Base-by-base conservation (phyloP, 305 asterid species). In the Fraxinus greggii region DNA sequence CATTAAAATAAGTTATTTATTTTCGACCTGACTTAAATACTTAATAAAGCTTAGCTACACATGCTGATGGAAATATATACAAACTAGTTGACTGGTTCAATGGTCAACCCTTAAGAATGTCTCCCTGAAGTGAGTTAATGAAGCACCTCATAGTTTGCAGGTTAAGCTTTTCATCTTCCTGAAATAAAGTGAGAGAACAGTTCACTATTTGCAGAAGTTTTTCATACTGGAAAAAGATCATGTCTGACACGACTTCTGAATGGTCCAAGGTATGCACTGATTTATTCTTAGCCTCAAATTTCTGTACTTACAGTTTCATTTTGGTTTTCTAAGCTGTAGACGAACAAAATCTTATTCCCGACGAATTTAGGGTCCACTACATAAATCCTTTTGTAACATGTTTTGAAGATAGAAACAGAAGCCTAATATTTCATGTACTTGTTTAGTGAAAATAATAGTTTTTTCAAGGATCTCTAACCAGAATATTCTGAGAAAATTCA, bases 201-300 rank as follows among this genome's bases (percentile, higher is more conserved):
- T 61, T 10, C 21, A 38, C 38, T 33, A 38, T 42, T 35, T 75
- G 63, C 42, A 36, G 69, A 81, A 83, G 81, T 45, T 77, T 83
- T 84, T 84, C 65, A 10, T 69, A 42, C 74, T 61, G 82, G 15
- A 79, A 59, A 77, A 13, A 78, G 76, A 84, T 73, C 72, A 90
- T 88, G 91, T 87, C 93, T 5, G 86, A 72, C 76, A 86, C 80
- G 63, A 82, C 90, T 82, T 84, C 93, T 79, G 89, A 88, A 63
- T 80, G 88, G 91, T 85, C 91, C 2, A 86, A 81, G 90, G 91
- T 90, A 83, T 28, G 70, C 42, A n/a, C 79, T 75, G 59, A n/a
- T 35, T 38, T 4, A 7, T 59, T 19, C 28, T 59, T 59, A 61
- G 31, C 70, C 70, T 61, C 70, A 23, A 61, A 21, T 26, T 61